These are phyloP conservation scores for Alternaria gansuensis DNA, from an alignment of 2,329 filamentous ascomycete species.

Conservation along the genomic window DNA sequence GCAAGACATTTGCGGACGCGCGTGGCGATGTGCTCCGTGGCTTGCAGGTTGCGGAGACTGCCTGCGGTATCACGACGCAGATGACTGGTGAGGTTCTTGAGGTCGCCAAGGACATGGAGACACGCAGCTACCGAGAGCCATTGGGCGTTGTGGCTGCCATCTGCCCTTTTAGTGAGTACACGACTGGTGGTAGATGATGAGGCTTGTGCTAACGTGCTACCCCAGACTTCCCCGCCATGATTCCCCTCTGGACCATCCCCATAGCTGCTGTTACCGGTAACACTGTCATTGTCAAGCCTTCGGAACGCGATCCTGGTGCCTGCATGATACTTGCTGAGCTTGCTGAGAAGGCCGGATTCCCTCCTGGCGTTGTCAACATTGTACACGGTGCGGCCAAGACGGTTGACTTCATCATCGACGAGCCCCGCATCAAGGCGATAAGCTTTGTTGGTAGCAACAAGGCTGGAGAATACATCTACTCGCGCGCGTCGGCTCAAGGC, in stretches of 20 bases:
- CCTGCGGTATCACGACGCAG: conserved; percentile 80
- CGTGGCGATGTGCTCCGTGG: conserved; percentile 83
- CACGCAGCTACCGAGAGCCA: conserved; percentile 80
- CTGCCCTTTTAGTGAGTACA: conserved; percentile 79
- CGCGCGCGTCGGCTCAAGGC: conserved; percentile 79
- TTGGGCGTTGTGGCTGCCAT: conserved; percentile 83
- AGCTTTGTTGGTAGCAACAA: conserved; percentile 89
- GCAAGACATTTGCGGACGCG: conserved; percentile 86
- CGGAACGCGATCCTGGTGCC: conserved; percentile 83
- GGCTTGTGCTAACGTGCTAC: conserved; percentile 33
- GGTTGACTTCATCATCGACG: conserved; percentile 86
- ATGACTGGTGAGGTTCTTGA: conserved; percentile 85
- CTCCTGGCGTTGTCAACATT: conserved; percentile 81
- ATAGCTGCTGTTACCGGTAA: conserved; percentile 86
- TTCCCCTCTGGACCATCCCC: conserved; percentile 89
- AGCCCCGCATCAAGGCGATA: conserved; percentile 84
- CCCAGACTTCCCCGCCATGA: conserved; percentile 88
- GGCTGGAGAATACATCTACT: conserved; percentile 87
- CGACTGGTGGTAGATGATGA: background rate
- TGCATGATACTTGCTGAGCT: conserved; percentile 87
- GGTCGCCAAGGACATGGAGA: conserved; percentile 91
- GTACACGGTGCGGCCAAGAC: conserved; percentile 82
- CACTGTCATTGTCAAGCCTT: conserved; percentile 84
- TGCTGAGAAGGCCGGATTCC: conserved; percentile 81
- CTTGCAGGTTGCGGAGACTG: conserved; percentile 84